A percentile compares a stretch with the other conserved stretches of the same genome.
Conservation (phyloP, 2,329 filamentous ascomycete species). For the Fusarium stilboides region DNA sequence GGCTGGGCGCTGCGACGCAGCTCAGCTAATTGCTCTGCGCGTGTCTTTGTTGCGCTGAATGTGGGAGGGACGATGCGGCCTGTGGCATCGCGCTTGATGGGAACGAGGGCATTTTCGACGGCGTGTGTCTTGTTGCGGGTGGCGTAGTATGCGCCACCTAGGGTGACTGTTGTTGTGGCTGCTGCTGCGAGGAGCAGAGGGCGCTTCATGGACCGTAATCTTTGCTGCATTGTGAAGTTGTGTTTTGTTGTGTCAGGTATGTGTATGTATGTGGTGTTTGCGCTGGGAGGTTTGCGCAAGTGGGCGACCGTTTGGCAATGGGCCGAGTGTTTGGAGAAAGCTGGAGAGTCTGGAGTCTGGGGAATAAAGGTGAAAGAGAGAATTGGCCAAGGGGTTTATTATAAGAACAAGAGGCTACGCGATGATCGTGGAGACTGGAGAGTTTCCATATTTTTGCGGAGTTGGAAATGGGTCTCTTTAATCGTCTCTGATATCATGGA, state of each 20-base stretch:
- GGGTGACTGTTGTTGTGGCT: constrained; percentile 49
- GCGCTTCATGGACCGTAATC: constrained; percentile 55
- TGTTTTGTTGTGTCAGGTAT: not conserved
- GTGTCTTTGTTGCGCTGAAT: constrained; percentile 55
- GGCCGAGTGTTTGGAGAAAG: constrained; percentile 11
- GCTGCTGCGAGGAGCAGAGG: constrained; percentile 54
- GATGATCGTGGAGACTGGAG: constrained; percentile 28
- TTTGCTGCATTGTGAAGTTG: constrained; percentile 52
- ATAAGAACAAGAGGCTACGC: constrained; percentile 21
- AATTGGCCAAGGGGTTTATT: constrained; percentile 27
- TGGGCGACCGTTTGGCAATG: not conserved
- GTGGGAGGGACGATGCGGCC: constrained; percentile 58
- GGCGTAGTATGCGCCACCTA: constrained; percentile 53
- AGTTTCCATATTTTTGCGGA: constrained; percentile 39
- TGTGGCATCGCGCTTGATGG: constrained; percentile 55
- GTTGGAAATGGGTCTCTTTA: constrained; percentile 26
- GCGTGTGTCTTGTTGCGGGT: constrained; percentile 51
- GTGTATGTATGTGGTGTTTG: constrained; percentile 15
- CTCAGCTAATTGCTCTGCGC: constrained; percentile 59
- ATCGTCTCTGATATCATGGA: constrained; percentile 35
- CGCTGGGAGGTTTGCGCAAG: not conserved
- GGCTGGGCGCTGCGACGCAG: constrained; percentile 54
- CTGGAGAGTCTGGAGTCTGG: constrained; percentile 32
- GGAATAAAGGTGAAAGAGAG: constrained; percentile 8
- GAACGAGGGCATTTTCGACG: constrained; percentile 54